Evolutionary conservation across 202 grass and related monocot species (phyloP).

Genomic region (Setaria viridis): DNA sequence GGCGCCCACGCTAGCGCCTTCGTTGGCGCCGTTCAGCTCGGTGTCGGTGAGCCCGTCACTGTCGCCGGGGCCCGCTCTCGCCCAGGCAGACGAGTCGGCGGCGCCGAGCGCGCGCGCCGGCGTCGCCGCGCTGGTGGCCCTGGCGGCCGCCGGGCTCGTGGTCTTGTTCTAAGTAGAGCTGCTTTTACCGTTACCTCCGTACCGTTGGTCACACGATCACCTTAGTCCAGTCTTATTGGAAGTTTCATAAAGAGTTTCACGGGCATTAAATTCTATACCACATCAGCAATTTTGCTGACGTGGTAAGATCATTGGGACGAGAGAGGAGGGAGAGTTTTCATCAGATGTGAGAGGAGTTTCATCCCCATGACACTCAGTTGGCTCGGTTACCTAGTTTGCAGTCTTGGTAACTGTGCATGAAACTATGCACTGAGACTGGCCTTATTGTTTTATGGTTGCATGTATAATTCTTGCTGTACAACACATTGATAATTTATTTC

Average conservation of each 20-base stretch:
- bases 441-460: neutral
- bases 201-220: conserved; percentile 30
- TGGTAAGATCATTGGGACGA: too few relatives aligned
- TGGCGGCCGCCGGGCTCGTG: conserved; percentile 55
- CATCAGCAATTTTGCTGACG: too few relatives aligned
- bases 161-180: conserved; percentile 52
- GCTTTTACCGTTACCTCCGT: conserved; percentile 28
- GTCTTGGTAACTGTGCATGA: too few relatives aligned
- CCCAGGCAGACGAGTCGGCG: conserved; percentile 46
- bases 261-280: too few relatives aligned
- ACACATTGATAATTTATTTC: conserved; percentile 51
- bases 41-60: conserved; percentile 42
- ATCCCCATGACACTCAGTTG: too few relatives aligned
- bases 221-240: neutral
- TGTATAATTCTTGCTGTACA: conserved; percentile 54
- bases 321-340: too few relatives aligned
- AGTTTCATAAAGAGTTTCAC: too few relatives aligned
- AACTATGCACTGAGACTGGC: too few relatives aligned
- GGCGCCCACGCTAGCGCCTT: conserved; percentile 30
- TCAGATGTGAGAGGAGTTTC: too few relatives aligned
- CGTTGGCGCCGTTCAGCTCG: conserved; percentile 39
- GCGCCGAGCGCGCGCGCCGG: conserved; percentile 24
- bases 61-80: conserved; percentile 36
- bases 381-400: too few relatives aligned
- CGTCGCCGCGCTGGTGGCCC: conserved; percentile 40